phyloP scores from a whole-genome alignment of 1,284 basidiomycete species.

The Ganoderma leucocontextum region DNA sequence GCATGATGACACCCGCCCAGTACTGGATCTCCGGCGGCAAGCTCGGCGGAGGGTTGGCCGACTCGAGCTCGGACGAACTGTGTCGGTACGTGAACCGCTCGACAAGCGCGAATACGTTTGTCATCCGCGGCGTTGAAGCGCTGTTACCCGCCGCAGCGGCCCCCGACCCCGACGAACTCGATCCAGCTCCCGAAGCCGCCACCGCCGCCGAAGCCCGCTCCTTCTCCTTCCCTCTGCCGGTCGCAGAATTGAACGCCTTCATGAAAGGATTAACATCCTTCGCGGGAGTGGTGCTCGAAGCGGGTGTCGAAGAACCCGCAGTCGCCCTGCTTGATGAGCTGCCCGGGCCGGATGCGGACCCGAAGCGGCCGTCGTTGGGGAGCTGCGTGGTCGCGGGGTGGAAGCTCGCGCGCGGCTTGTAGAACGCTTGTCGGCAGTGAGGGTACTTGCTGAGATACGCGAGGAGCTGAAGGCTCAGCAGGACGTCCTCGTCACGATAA shows the following conservation, averaged over 20 bases:
- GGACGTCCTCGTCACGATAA: conserved; percentile 95
- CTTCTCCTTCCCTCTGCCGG: conserved; percentile 46
- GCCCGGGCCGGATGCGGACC: conserved; percentile 13
- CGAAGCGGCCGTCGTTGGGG: conserved; percentile 20
- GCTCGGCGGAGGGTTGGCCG: conserved; percentile 73
- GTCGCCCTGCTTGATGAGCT: conserved; percentile 9
- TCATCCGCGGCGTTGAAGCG: conserved; percentile 55
- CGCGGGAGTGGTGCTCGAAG: conserved; percentile 4
- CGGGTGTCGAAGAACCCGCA: conserved; percentile 9
- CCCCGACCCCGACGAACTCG: conserved; percentile 34
- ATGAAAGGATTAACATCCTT: conserved; percentile 44
- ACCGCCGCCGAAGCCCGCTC: conserved; percentile 32
- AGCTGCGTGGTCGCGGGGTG: conserved; percentile 70
- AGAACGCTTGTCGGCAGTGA: conserved; percentile 97
- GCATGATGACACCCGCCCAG: conserved; percentile 99
- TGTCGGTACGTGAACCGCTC: conserved; percentile 96
- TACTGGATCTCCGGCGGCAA: conserved; percentile 95
- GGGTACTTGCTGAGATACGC: conserved; percentile 99
- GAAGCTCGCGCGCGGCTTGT: conserved; percentile 80
- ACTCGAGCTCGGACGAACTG: conserved; percentile 78
- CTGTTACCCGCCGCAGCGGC: conserved; percentile 18
- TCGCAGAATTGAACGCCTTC: conserved; percentile 42
- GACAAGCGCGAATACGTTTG: conserved; percentile 95
- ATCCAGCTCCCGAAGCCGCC: conserved; percentile 27
- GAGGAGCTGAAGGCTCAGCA: conserved; percentile 90